phyloP scores from a whole-genome alignment of 768 basidiomycete genomes.

The Kwoniella dejecticola region DNA sequence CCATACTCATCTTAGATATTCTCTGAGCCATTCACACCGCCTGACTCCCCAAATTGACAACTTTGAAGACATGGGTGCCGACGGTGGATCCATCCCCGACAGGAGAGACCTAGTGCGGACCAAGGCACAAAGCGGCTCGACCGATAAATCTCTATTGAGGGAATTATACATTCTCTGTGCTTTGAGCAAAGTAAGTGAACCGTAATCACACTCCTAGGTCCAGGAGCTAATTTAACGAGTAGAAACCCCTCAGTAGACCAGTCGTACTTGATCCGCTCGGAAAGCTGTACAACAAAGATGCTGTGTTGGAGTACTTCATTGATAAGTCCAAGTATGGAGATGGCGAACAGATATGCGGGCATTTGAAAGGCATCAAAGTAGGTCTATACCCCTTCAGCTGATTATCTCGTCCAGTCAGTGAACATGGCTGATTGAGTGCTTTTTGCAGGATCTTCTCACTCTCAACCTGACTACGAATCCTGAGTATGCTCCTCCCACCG shows the following conservation, averaged over 20 bases:
- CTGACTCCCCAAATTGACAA: not conserved
- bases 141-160: constrained; percentile 84
- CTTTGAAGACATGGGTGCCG: constrained; percentile 40
- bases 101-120: constrained; percentile 57
- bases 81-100: constrained; percentile 56
- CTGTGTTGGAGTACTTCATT: constrained; percentile 84
- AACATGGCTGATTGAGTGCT: not conserved
- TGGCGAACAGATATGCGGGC: constrained; percentile 86
- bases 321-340: constrained; percentile 84
- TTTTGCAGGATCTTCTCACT: constrained; percentile 74
- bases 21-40: too few relatives aligned
- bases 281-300: constrained; percentile 94
- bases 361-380: constrained; percentile 87
- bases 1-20: too few relatives aligned
- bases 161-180: constrained; percentile 93
- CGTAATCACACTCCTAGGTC: too few relatives aligned
- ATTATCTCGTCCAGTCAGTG: not conserved
- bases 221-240: too few relatives aligned
- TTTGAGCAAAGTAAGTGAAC: constrained; percentile 75
- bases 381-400: constrained; percentile 48
- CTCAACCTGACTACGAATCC: constrained; percentile 79
- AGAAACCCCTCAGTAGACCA: constrained; percentile 84
- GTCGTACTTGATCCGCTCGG: constrained; percentile 89
- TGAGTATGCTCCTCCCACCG: constrained; percentile 57
- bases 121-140: constrained; percentile 69